These are phyloP conservation scores for Podospora tetraspora DNA, from an alignment of 495 filamentous ascomycete genomes.

Conservation along the genomic window DNA sequence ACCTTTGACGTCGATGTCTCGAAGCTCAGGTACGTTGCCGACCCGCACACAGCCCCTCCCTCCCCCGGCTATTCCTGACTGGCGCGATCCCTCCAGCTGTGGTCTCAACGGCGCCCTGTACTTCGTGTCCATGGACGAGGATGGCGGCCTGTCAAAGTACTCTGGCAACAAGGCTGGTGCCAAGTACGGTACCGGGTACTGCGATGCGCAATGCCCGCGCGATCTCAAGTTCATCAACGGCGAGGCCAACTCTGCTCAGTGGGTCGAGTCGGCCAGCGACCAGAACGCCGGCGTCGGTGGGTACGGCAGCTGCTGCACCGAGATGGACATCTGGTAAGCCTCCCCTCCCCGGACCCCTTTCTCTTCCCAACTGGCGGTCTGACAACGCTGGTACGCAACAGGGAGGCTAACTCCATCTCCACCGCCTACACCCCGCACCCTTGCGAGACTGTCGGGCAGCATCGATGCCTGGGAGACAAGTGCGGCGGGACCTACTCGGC, in stretches of 20 bases:
- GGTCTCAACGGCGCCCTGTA: slow-evolving; percentile 54
- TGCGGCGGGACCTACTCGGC: slow-evolving; percentile 47
- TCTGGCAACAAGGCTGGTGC: slow-evolving; percentile 51
- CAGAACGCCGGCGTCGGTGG: slow-evolving; percentile 51
- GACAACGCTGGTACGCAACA: neutral
- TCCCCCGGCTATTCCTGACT: neutral
- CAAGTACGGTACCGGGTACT: slow-evolving; percentile 54
- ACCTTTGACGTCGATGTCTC: slow-evolving; percentile 53
- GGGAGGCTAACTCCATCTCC: slow-evolving; percentile 57
- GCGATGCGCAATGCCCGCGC: slow-evolving; percentile 50
- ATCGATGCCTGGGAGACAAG: slow-evolving; percentile 45
- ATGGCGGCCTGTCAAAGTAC: slow-evolving; percentile 47
- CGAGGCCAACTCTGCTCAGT: slow-evolving; percentile 53
- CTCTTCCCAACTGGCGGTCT: neutral
- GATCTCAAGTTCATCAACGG: slow-evolving; percentile 47
- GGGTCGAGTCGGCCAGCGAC: slow-evolving; percentile 53
- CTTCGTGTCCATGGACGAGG: slow-evolving; percentile 51
- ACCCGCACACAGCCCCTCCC: neutral
- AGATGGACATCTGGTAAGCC: slow-evolving; percentile 57
- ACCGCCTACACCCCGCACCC: slow-evolving; percentile 61
- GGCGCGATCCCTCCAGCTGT: slow-evolving; percentile 26
- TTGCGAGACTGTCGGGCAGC: slow-evolving; percentile 53
- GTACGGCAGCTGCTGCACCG: slow-evolving; percentile 62
- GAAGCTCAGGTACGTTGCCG: slow-evolving; percentile 23
- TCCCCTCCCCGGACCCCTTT: neutral